phyloP scores from a whole-genome alignment of 2,329 filamentous ascomycete species.

The Phoma sp. region DNA sequence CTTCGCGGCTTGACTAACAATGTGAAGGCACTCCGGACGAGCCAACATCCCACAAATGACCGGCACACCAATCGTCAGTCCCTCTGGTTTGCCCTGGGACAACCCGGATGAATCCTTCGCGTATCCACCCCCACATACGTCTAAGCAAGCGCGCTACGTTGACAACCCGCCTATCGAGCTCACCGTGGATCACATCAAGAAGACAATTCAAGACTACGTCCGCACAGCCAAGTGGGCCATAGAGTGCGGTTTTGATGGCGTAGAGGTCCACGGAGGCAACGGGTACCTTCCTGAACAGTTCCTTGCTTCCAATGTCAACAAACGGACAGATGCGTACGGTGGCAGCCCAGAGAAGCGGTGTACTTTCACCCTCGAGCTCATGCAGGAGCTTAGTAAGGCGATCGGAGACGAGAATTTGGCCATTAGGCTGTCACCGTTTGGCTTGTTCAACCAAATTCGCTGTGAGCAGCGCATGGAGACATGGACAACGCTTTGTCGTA shows the following conservation, averaged over 20 bases:
- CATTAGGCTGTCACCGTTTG: slow-evolving; percentile 47
- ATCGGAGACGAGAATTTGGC: slow-evolving; percentile 39
- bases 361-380: slow-evolving; percentile 63
- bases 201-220: slow-evolving; percentile 53
- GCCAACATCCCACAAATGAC: slow-evolving; percentile 51
- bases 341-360: slow-evolving; percentile 60
- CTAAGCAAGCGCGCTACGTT: slow-evolving; percentile 42
- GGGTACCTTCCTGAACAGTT: slow-evolving; percentile 63
- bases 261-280: slow-evolving; percentile 60
- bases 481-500: slow-evolving; percentile 59
- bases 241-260: slow-evolving; percentile 62
- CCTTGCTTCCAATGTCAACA: slow-evolving; percentile 57
- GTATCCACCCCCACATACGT: slow-evolving; percentile 38
- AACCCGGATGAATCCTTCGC: slow-evolving; percentile 49
- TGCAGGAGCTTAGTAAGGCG: slow-evolving; percentile 32
- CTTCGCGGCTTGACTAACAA: background rate
- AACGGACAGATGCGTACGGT: slow-evolving; percentile 59
- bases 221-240: slow-evolving; percentile 61
- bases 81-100: slow-evolving; percentile 57
- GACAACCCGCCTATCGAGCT: slow-evolving; percentile 43
- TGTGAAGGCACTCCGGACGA: slow-evolving; percentile 52
- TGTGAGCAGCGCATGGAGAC: slow-evolving; percentile 62
- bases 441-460: slow-evolving; percentile 61
- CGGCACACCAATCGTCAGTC: slow-evolving; percentile 47
- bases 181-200: slow-evolving; percentile 56